Base-by-base conservation (phyloP, 192 early-diverging fungal genomes). In the Coemansia sp. region DNA sequence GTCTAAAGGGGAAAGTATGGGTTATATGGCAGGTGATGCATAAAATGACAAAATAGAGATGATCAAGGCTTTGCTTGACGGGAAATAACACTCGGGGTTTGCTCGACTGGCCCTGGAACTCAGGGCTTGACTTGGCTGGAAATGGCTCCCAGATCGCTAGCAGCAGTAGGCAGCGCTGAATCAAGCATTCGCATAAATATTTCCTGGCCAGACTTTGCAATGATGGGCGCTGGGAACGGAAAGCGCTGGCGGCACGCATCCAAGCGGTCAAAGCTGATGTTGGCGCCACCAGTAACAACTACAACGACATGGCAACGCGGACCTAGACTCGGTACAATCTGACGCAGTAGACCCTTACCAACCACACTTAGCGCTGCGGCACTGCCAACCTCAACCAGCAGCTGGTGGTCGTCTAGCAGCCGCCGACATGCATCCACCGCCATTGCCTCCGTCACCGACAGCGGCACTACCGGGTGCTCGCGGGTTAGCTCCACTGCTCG, bases 201-300 rank as follows among this genome's bases (percentile, higher is more conserved):
- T 26, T 90, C 87, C n/a, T 85, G 78, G 0, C 89, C 89, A 20
- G 85, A 87, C 62, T 86, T 85, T 34, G 88, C 89, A 62, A 88
- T 84, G 23, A 86, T 89, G 15, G 87, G 84, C 22, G 89, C 75
- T 11, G 75, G 81, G 31, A 82, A 82, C 4, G 84, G 71, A 57
- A 86, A 89, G 56, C 80, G 74, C 56, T 84, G 77, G 28, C 85
- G 83, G 64, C 76, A 88, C 8, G 81, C 59, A 19, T 85, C 81
- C 37, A 91, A 57, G 47, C 81, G 68, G 6, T 83, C 85, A 40
- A 91, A 73, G 57, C 63, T 83, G 22, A 88, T 85, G 63, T 89
- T 86, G 38, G 85, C 85, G 0, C 89, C 88, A 22, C 89, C 89
- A 57, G 85, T 85, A 31, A 89, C 84, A 34, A 91, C 69, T 11